A percentile compares a stretch with the other conserved stretches of the same genome.
Conservation (phyloP, 345 rosid species). For the Gossypium rotundifolium region DNA sequence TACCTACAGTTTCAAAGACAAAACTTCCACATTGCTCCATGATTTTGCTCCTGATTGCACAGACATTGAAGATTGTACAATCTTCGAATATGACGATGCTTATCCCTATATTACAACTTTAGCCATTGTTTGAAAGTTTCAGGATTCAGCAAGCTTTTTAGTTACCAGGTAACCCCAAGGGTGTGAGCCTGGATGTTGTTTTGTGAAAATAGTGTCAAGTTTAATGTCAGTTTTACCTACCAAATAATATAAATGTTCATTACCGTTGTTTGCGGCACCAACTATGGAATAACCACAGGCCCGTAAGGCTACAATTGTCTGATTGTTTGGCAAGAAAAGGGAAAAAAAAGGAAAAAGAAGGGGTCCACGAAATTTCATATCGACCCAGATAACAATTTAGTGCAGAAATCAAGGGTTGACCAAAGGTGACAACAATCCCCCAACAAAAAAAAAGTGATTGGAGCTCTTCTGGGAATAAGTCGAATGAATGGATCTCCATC, state of each 20-base stretch:
- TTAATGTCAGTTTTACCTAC: neutral
- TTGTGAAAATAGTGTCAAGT: neutral
- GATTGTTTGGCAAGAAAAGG: neutral
- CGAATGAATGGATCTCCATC: neutral
- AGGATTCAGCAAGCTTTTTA: neutral
- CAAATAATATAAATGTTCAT: neutral
- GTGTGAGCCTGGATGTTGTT: too few relatives aligned
- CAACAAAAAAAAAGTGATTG: too few relatives aligned
- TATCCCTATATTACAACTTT: slow-evolving; percentile 1
- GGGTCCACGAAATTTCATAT: neutral
- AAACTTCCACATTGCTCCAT: neutral
- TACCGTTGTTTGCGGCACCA: slow-evolving; percentile 3
- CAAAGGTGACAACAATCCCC: neutral
- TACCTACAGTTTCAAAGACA: slow-evolving; percentile 2
- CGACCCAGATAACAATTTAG: neutral
- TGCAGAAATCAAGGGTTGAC: slow-evolving; percentile 3
- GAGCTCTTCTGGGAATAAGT: too few relatives aligned
- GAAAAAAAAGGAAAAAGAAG: neutral
- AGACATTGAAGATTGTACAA: neutral
- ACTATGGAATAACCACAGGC: too few relatives aligned
- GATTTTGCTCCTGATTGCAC: slow-evolving; percentile 10
- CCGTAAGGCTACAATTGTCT: neutral
- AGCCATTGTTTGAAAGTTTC: neutral
- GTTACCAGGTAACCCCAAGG: too few relatives aligned
- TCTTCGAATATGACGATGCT: neutral